Base-by-base conservation (phyloP, 2,329 filamentous ascomycete species). In the Trichoderma afroharzianum region DNA sequence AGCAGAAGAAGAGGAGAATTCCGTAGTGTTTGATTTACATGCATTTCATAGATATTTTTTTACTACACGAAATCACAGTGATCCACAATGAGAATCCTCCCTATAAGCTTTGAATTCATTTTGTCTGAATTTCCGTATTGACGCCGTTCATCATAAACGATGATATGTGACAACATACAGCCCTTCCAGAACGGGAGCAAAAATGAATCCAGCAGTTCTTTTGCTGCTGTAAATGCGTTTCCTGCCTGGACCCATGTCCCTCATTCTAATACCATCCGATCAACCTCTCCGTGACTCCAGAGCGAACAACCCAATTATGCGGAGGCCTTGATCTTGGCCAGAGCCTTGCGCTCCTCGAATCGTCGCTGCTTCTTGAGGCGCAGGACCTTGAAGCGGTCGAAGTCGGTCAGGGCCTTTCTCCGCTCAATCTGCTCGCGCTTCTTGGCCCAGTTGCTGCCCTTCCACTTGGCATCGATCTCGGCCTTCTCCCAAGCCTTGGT, bases 371-470 rank as follows among this genome's bases (percentile, higher is more conserved):
- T 99, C 92, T 95, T 97, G 87, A 98, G 89, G 86, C 95, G 92
- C 91, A 98, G 89, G 81, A 98, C 96, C 93, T 99, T 98, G 94
- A 98, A 99, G 85, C 96, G 92, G 89, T 99, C 96, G 83, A 99
- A 99, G 90, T 99, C 96, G 86, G 92, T 97, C 78, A 99, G 89
- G 81, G 90, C 90, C 88, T 92, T 92, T 89, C 96, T 93, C 88
- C 93, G 92, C 85, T 93, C 89, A 80, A 90, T 89, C 87, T 93
- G 92, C 79, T 91, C 90, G 83, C 93, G 91, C 90, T 94, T 95
- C 93, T 99, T 96, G 81, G 95, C 94, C 91, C 93, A 97, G 85
- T 90, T 90, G 88, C 90, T 95, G 87, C 93, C 89, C 83, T 91
- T 90, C 93, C 94, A 98, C 89, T 97, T 97, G 83, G 89, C 85